Percentiles rank a stretch among this genome's conserved stretches.
These are phyloP conservation scores for Xenosphaeropsis pyriputrescens DNA, from an alignment of 2,329 filamentous ascomycete species.

Conservation along the genomic window DNA sequence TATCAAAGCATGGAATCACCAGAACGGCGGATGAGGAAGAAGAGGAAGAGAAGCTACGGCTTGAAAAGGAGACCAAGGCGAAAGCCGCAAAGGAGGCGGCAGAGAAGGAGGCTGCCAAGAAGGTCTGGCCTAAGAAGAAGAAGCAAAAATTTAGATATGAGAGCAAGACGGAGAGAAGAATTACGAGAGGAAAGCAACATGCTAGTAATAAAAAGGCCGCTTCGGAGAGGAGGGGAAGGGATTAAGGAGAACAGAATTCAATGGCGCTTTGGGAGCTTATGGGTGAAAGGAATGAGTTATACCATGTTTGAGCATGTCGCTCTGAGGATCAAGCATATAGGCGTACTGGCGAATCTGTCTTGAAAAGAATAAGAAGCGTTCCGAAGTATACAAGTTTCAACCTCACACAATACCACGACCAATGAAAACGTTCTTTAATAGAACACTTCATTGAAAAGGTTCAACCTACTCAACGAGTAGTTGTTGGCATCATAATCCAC, in stretches of 20 bases:
- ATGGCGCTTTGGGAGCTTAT: too few species aligned
- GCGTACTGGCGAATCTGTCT: too few species aligned
- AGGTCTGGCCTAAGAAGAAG: constrained; percentile 46
- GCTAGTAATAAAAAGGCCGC: constrained; percentile 37
- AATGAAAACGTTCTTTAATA: too few species aligned
- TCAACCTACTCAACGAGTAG: too few species aligned
- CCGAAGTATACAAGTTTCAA: too few species aligned
- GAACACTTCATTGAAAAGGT: too few species aligned
- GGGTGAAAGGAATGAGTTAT: too few species aligned
- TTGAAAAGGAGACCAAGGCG: constrained; percentile 17
- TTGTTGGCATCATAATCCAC: too few species aligned
- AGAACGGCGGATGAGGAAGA: constrained; percentile 27
- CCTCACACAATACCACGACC: too few species aligned
- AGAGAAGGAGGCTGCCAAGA: constrained; percentile 22
- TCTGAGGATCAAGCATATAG: too few species aligned
- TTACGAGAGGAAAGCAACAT: constrained; percentile 56
- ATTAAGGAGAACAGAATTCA: constrained; percentile 6
- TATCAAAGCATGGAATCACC: constrained; percentile 59
- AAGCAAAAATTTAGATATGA: constrained; percentile 92
- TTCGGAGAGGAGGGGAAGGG: constrained; percentile 16
- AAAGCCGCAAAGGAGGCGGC: constrained; percentile 20
- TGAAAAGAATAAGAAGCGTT: too few species aligned
- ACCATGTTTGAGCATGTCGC: too few species aligned
- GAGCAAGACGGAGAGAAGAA: constrained; percentile 68
- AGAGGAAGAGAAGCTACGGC: constrained; percentile 19